Evolutionary conservation across 495 filamentous ascomycete genomes (phyloP), one percentile per base, ranked within the genome.

Genomic region (Aspergillus wentii): DNA sequence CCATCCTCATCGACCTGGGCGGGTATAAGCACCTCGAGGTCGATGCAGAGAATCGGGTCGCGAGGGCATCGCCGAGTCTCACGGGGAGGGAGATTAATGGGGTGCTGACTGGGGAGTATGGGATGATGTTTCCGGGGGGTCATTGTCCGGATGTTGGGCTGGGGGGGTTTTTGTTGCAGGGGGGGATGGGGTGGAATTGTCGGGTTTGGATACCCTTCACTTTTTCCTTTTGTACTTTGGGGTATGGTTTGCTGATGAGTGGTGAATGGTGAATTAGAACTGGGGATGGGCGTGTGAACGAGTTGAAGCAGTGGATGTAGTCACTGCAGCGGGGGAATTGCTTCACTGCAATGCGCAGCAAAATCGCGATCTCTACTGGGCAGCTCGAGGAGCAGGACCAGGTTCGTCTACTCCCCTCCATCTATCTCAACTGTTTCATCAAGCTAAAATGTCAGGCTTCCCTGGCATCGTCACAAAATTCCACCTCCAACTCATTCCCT

Each of bases 131-230:
- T 50, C 59, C 57, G 3, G 73, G 64, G 1, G 74, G 73, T 0
- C 75, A 79, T 49, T 78, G 73, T 46, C 74, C 74, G 4, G 72
- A 76, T 47, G 74, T 78, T 16, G 75, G 71, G 1, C 38, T 79
- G 8, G 75, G 75, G 4, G 75, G 74, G 0, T 78, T 76, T 38
- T 46, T 77, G 19, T 46, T 77, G 5, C 72, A 76, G 33, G 74
- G 74, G 4, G 75, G 74, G 0, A 75, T 74, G 69, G 72, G 72
- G 4, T 78, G 74, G 72, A 74, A 73, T 41, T 74, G 70, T 40
- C 59, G 61, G 22, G 62, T 69, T 41, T n/a, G 49, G n/a, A n/a
- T n/a, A n/a, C n/a, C n/a, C n/a, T n/a, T n/a, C n/a, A n/a, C n/a
- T n/a, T n/a, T 46, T 3, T 3, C 31, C 1, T 27, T 29, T 3